Conservation (phyloP, 2,329 filamentous ascomycete genomes). For the Ophiocordyceps camponoti-floridani region DNA sequence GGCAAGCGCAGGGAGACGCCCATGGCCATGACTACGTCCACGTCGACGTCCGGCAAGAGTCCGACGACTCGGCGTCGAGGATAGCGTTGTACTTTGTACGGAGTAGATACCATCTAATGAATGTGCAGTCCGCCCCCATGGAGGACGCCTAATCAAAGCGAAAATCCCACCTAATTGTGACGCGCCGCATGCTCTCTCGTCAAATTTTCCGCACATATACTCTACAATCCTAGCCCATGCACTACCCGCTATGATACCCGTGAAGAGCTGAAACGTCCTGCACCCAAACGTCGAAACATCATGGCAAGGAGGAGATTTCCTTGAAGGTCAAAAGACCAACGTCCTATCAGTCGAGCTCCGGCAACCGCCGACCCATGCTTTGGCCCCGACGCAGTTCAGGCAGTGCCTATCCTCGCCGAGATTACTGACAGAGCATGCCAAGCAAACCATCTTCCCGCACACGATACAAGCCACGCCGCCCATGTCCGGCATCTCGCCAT, state of each 20-base stretch:
- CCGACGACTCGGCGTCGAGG: constrained; percentile 26
- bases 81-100: constrained; percentile 4
- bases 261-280: background rate
- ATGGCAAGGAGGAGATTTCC: background rate
- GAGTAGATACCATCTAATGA: background rate
- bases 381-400: constrained; percentile 29
- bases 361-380: constrained; percentile 5
- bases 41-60: constrained; percentile 21
- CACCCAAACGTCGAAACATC: background rate
- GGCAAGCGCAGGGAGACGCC: constrained; percentile 20
- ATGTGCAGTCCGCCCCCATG: too few relatives aligned
- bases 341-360: constrained; percentile 5
- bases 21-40: constrained; percentile 10
- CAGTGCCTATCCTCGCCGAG: constrained; percentile 35
- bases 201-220: too few relatives aligned
- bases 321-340: constrained; percentile 6
- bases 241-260: background rate
- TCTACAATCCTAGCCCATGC: background rate
- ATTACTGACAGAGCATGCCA: constrained; percentile 39
- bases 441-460: constrained; percentile 39
- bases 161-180: too few relatives aligned
- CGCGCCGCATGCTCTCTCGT: too few relatives aligned
- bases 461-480: constrained; percentile 22
- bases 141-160: too few relatives aligned
- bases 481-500: background rate